Evolutionary conservation across 2,329 filamentous ascomycete genomes (phyloP).

Genomic region (Stemphylium beticola): DNA sequence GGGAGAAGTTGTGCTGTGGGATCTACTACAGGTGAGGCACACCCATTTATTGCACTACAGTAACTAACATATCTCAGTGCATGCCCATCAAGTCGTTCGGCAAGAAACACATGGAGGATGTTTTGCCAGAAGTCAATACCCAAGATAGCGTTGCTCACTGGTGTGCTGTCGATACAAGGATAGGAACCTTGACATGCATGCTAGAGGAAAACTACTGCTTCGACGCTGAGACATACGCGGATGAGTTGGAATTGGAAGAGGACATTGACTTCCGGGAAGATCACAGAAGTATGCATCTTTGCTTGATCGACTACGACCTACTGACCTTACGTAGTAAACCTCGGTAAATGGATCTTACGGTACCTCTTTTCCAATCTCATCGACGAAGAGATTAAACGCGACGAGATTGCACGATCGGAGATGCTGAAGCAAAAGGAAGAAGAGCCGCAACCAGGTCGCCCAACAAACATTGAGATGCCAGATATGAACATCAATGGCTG

Average conservation of each 20-base stretch:
- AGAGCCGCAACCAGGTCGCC: slow-evolving; percentile 63
- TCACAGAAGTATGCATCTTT: slow-evolving; percentile 74
- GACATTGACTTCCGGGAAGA: slow-evolving; percentile 86
- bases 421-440: slow-evolving; percentile 70
- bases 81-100: slow-evolving; percentile 89
- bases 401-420: slow-evolving; percentile 73
- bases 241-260: slow-evolving; percentile 78
- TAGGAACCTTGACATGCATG: slow-evolving; percentile 87
- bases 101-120: slow-evolving; percentile 91
- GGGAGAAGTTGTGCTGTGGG: slow-evolving; percentile 94
- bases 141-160: slow-evolving; percentile 89
- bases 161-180: slow-evolving; percentile 94
- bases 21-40: slow-evolving; percentile 75
- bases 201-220: slow-evolving; percentile 96
- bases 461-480: slow-evolving; percentile 67
- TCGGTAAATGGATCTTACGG: slow-evolving; percentile 94
- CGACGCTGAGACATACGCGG: slow-evolving; percentile 95
- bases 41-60: neutral
- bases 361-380: slow-evolving; percentile 90
- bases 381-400: slow-evolving; percentile 85
- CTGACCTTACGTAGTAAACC: slow-evolving; percentile 69
- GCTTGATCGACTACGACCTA: neutral
- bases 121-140: slow-evolving; percentile 85
- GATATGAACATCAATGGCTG: slow-evolving; percentile 54
- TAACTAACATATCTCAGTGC: slow-evolving; percentile 63